phyloP scores from a whole-genome alignment of 2,329 filamentous ascomycete genomes.

The Raffaelea albimanens region DNA sequence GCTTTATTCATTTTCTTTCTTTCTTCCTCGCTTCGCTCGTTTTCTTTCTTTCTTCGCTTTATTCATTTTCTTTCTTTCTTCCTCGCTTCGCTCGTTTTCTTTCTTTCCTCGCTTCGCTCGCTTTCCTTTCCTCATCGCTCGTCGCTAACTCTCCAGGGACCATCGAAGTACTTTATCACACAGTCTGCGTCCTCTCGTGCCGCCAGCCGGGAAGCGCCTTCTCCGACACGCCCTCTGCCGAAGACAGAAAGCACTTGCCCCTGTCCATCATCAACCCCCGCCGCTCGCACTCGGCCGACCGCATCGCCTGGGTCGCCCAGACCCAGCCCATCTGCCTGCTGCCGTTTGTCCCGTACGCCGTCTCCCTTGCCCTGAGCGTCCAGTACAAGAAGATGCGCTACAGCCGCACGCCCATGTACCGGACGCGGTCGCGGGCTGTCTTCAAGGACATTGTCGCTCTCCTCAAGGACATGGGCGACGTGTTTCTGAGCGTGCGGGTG shows the following conservation, averaged over 20 bases:
- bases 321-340: conserved; percentile 42
- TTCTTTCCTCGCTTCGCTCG: too few relatives aligned
- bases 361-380: conserved; percentile 52
- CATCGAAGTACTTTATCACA: conserved; percentile 54
- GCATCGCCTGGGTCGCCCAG: conserved; percentile 44
- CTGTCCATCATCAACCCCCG: conserved; percentile 43
- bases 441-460: conserved; percentile 46
- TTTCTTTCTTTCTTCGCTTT: too few relatives aligned
- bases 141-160: conserved; percentile 34
- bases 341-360: conserved; percentile 51
- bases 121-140: too few relatives aligned
- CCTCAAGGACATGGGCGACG: conserved; percentile 41
- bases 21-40: too few relatives aligned
- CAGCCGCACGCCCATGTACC: conserved; percentile 48
- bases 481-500: conserved; percentile 48
- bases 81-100: too few relatives aligned
- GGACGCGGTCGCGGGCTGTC: conserved; percentile 41
- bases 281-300: conserved; percentile 46
- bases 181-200: conserved; percentile 53
- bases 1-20: too few relatives aligned
- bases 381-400: conserved; percentile 56
- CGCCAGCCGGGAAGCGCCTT: conserved; percentile 32
- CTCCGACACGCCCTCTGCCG: conserved; percentile 25
- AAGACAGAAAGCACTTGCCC: conserved; percentile 30
- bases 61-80: too few relatives aligned